Percentiles rank a stretch among this genome's conserved stretches.
These are phyloP conservation scores for Fraxinus floribunda DNA, from an alignment of 305 asterid species.

Conservation along the genomic window DNA sequence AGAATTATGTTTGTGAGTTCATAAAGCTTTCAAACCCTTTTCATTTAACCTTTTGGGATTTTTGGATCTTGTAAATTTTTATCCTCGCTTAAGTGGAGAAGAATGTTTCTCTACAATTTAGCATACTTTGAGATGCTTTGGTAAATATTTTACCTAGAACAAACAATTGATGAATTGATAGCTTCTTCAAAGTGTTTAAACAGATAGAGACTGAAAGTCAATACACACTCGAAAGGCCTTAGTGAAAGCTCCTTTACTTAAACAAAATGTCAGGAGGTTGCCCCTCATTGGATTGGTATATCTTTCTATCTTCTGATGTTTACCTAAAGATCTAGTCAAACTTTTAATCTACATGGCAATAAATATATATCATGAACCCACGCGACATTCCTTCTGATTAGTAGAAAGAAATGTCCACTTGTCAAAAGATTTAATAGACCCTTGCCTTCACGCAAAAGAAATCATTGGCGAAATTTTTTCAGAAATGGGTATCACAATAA, in stretches of 20 bases:
- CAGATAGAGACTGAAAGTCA: not conserved
- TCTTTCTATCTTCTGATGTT: not conserved
- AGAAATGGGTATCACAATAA: not conserved
- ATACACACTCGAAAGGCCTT: slow-evolving; percentile 1
- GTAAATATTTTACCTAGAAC: not conserved
- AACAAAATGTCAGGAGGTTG: not conserved
- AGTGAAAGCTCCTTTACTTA: not conserved
- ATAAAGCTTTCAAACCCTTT: not conserved
- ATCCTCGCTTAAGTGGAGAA: not conserved
- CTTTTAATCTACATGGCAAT: not conserved
- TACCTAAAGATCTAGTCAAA: not conserved
- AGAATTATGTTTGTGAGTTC: not conserved
- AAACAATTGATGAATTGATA: not conserved
- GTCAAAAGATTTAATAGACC: slow-evolving; percentile 12
- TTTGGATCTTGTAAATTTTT: not conserved
- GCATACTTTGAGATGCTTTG: not conserved
- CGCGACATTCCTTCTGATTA: not conserved
- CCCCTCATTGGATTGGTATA: not conserved
- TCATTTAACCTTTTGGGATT: not conserved
- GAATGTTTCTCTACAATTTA: not conserved
- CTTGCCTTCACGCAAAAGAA: slow-evolving; percentile 3
- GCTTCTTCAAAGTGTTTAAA: not conserved
- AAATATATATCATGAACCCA: not conserved
- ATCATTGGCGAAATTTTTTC: not conserved
- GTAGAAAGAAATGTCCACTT: not conserved